phyloP scores from a whole-genome alignment of 306 rosid genomes.

The Mimosa pudica region DNA sequence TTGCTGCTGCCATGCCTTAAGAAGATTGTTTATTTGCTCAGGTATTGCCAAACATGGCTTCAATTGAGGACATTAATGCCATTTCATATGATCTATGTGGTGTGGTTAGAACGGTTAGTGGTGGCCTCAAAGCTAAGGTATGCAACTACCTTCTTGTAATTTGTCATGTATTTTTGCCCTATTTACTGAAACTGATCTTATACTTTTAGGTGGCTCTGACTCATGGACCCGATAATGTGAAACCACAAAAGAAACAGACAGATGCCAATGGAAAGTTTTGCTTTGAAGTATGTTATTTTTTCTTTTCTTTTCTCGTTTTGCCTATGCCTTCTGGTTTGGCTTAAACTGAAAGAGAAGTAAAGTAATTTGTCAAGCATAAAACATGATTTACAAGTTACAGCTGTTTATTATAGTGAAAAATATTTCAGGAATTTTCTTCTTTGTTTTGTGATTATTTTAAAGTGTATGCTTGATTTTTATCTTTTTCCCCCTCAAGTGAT shows the following conservation, averaged over 20 bases:
- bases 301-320: neutral
- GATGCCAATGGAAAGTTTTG: constrained; percentile 88
- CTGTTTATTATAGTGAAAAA: constrained; percentile 12
- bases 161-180: constrained; percentile 29
- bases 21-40: constrained; percentile 39
- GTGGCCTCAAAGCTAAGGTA: constrained; percentile 86
- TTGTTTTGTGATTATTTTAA: constrained; percentile 8
- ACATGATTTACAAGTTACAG: constrained; percentile 4
- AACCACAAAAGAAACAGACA: constrained; percentile 82
- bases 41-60: constrained; percentile 99
- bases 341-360: constrained; percentile 29
- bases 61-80: constrained; percentile 77
- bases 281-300: constrained; percentile 72
- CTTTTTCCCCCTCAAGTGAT: constrained; percentile 5
- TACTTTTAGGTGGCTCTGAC: constrained; percentile 87
- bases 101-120: constrained; percentile 69
- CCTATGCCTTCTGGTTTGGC: constrained; percentile 28
- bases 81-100: constrained; percentile 85
- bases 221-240: constrained; percentile 94
- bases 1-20: constrained; percentile 24
- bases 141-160: constrained; percentile 24
- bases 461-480: constrained; percentile 29
- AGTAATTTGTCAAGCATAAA: constrained; percentile 30
- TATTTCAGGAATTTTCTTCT: constrained; percentile 15
- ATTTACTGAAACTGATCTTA: constrained; percentile 30